Conservation (phyloP, 192 early-diverging fungal species). For the Podila minutissima region DNA sequence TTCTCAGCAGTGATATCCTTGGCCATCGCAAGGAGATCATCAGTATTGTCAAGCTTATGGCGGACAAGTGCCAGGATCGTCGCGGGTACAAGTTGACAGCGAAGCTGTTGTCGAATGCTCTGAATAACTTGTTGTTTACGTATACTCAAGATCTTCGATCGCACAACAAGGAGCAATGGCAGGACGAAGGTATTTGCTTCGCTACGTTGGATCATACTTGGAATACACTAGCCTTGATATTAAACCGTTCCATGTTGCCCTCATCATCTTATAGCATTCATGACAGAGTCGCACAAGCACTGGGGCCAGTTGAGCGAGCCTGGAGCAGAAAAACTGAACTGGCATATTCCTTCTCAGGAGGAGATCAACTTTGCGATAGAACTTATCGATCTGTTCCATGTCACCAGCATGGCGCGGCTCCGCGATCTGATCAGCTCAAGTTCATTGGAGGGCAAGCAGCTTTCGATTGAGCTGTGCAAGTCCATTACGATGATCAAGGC, state of each 20-base stretch:
- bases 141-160: conserved; percentile 71
- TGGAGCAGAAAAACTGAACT: conserved; percentile 67
- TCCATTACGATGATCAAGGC: conserved; percentile 59
- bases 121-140: conserved; percentile 57
- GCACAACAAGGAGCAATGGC: conserved; percentile 62
- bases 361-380: conserved; percentile 77
- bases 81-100: conserved; percentile 79
- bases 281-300: conserved; percentile 70
- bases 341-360: conserved; percentile 78
- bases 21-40: conserved; percentile 61
- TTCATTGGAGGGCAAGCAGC: conserved; percentile 43
- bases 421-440: conserved; percentile 54
- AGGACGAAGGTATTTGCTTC: conserved; percentile 53
- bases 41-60: conserved; percentile 57
- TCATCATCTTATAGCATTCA: conserved; percentile 55
- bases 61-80: conserved; percentile 62
- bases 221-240: too few relatives aligned
- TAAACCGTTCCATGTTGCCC: too few relatives aligned
- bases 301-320: conserved; percentile 78
- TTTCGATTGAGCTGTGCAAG: conserved; percentile 64
- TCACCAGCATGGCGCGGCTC: conserved; percentile 50
- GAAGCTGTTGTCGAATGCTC: conserved; percentile 61
- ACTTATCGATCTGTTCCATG: conserved; percentile 64
- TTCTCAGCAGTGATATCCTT: conserved; percentile 60
- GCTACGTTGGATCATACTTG: too few relatives aligned